Evolutionary conservation across 2,329 filamentous ascomycete species (phyloP).

Genomic region (Cladorrhinum sp.): DNA sequence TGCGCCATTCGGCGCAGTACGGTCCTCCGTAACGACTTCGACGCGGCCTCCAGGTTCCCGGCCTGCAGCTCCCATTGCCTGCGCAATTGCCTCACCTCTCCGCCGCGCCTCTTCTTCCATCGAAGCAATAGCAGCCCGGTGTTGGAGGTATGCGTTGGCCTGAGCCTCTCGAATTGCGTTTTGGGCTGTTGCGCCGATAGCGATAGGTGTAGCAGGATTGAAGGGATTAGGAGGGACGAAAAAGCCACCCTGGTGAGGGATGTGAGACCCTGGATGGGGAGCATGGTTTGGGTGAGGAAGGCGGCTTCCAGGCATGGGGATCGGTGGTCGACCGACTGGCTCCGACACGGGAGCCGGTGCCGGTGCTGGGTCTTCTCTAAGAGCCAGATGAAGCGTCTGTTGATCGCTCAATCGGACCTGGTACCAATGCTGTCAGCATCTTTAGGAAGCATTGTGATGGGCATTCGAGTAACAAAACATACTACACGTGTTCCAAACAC

Average conservation of each 20-base stretch:
- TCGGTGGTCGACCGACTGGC: not conserved
- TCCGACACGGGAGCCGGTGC: not conserved
- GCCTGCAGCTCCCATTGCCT: not conserved
- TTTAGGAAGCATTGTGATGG: not conserved
- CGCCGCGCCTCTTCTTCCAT: not conserved
- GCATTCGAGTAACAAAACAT: constrained; percentile 25
- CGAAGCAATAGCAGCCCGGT: constrained; percentile 4
- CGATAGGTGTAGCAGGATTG: not conserved
- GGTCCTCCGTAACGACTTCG: not conserved
- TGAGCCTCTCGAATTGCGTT: constrained; percentile 11
- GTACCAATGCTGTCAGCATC: constrained; percentile 7
- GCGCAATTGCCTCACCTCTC: not conserved
- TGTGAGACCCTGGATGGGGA: not conserved
- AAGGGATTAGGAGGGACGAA: not conserved
- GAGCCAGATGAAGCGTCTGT: constrained; percentile 53
- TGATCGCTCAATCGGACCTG: constrained; percentile 45
- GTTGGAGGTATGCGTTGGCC: constrained; percentile 16
- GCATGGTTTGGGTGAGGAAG: not conserved
- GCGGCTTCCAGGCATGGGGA: not conserved
- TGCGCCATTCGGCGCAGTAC: not conserved
- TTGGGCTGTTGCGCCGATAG: not conserved
- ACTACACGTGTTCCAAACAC: constrained; percentile 56
- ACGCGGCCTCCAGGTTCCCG: not conserved
- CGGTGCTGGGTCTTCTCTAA: constrained; percentile 41
- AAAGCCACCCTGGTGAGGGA: not conserved